Conservation (phyloP, 2,329 filamentous ascomycete genomes). For the Coniochaeta sp. region DNA sequence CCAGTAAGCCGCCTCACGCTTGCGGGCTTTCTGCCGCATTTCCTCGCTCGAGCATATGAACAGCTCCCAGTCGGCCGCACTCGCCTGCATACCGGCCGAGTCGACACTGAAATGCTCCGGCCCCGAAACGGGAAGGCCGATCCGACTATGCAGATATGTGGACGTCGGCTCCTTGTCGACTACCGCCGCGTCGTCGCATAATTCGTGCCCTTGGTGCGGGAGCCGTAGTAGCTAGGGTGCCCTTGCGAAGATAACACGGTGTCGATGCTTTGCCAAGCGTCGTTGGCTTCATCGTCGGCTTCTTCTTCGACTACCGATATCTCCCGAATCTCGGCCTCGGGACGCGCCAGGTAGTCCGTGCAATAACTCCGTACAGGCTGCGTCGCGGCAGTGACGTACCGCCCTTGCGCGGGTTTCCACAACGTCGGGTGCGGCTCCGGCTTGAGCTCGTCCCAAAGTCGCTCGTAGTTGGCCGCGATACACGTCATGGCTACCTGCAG, state of each 20-base stretch:
- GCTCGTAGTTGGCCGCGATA: slow-evolving; percentile 6
- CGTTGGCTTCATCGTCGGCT: neutral
- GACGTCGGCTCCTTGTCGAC: slow-evolving; percentile 1
- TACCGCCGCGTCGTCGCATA: slow-evolving; percentile 1
- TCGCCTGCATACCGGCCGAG: neutral
- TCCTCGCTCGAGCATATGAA: slow-evolving; percentile 2
- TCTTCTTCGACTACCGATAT: neutral
- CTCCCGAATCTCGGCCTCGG: neutral
- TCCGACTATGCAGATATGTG: neutral
- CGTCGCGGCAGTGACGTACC: neutral
- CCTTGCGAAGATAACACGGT: neutral
- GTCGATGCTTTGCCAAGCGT: neutral
- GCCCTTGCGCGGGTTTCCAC: neutral
- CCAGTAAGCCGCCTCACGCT: neutral
- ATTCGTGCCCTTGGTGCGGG: neutral
- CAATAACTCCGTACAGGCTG: neutral
- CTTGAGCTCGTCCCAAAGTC: slow-evolving; percentile 4
- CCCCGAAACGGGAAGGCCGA: neutral
- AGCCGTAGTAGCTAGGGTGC: neutral
- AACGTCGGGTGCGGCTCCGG: slow-evolving; percentile 1
- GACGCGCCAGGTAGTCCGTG: neutral
- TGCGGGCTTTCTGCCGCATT: neutral
- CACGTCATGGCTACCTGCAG: slow-evolving; percentile 3
- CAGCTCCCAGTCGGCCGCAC: neutral
- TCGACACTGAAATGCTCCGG: neutral